Percentiles rank a stretch among this genome's conserved stretches.
Evolutionary conservation across 2,329 filamentous ascomycete genomes (phyloP).

Genomic region (Chalaropsis ovoidea): DNA sequence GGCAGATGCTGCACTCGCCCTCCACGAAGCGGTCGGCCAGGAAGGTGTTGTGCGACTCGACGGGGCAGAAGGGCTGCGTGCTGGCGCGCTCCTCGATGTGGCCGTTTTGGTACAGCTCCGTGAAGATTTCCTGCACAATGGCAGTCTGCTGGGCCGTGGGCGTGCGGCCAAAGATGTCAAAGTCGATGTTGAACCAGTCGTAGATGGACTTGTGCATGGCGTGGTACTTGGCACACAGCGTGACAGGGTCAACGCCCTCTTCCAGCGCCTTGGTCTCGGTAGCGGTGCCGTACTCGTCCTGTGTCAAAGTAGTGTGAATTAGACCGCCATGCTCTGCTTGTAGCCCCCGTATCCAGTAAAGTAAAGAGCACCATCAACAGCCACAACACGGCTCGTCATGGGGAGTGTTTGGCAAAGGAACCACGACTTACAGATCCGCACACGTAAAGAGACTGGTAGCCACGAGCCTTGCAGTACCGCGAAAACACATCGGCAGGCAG

Average conservation of each 20-base stretch:
- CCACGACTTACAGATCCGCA: constrained; percentile 50
- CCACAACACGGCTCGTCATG: background rate
- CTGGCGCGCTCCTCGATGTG: constrained; percentile 80
- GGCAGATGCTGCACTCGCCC: constrained; percentile 65
- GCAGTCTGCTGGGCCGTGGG: constrained; percentile 80
- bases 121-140: constrained; percentile 87
- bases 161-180: constrained; percentile 90
- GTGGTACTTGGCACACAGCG: constrained; percentile 89
- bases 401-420: background rate
- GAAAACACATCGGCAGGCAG: constrained; percentile 81
- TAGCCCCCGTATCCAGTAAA: background rate
- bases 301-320: constrained; percentile 34
- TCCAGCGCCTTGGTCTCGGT: constrained; percentile 93
- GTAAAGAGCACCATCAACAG: background rate
- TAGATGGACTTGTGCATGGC: constrained; percentile 83
- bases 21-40: constrained; percentile 80
- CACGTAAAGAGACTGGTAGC: constrained; percentile 69
- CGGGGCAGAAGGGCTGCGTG: constrained; percentile 72
- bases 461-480: constrained; percentile 69
- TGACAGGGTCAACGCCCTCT: constrained; percentile 68
- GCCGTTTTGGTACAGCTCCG: constrained; percentile 75
- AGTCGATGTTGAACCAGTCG: constrained; percentile 90
- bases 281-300: constrained; percentile 88
- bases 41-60: constrained; percentile 60
- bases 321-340: background rate